Conservation (phyloP, 2,329 filamentous ascomycete species). For the Fusarium sp. region DNA sequence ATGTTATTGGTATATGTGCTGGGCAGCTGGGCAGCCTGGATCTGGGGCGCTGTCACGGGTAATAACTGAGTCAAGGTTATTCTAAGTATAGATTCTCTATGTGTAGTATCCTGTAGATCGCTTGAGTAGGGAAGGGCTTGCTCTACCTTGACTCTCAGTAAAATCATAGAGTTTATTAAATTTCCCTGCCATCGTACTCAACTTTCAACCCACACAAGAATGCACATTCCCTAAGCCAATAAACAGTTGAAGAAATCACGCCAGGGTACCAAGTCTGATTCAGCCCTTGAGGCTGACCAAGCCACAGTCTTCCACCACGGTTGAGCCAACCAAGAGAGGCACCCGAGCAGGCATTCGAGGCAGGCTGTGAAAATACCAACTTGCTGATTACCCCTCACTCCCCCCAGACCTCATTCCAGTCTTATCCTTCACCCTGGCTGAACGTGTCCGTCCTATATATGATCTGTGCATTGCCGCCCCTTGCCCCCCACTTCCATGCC, state of each 20-base stretch:
- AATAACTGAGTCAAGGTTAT: background rate
- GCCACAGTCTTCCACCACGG: background rate
- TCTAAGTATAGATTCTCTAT: too few relatives aligned
- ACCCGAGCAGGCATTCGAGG: background rate
- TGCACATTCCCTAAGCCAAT: too few relatives aligned
- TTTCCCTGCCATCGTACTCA: too few relatives aligned
- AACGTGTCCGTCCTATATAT: background rate
- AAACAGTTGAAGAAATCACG: too few relatives aligned
- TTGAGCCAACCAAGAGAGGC: background rate
- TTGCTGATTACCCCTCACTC: background rate
- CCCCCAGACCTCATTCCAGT: background rate
- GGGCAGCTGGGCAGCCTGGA: background rate
- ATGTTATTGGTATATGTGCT: background rate
- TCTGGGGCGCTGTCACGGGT: background rate
- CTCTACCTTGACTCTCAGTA: too few relatives aligned
- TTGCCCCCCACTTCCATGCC: background rate
- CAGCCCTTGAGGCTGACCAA: background rate
- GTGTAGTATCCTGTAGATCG: background rate
- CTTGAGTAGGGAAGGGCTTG: background rate
- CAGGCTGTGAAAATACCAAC: background rate
- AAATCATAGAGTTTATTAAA: too few relatives aligned
- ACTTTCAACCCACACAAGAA: too few relatives aligned
- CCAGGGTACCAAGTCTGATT: too few relatives aligned
- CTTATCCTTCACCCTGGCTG: background rate
- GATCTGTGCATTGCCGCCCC: background rate